Base-by-base conservation (phyloP, 176 grass and related monocot genomes). In the Aechmea fasciata region DNA sequence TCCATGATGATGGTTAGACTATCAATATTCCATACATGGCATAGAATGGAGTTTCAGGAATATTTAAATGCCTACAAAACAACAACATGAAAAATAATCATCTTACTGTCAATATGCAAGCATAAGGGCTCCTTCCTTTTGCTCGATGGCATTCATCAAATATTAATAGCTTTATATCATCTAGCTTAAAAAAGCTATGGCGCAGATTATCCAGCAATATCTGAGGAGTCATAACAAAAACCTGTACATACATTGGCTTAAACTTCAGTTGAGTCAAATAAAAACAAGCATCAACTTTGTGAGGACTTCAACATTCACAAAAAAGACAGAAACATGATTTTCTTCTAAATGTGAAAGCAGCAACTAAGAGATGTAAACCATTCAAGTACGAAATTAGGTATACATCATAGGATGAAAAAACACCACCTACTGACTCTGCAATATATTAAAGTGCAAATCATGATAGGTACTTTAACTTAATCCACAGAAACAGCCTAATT, bases 161-260 rank as follows among this genome's bases (percentile, higher is more conserved):
- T 71, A 96, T 90, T 66, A 96, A 77, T 25, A 96, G 66, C 23
- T 73, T 73, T 50, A 96, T 96, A 66, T 80, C 76, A 53, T 63
- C 48, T 9, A 90, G 77, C 1, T 81, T 71, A 78, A 96, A 84
- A 75, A 79, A 83, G 81, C 81, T 75, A 78, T 77, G 84, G 6
- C 67, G 74, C 59, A 96, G 81, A 75, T 87, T 90, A 71, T 96
- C 78, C 10, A 90, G 84, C 1, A 96, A 85, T 47, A 96, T 96
- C 80, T 85, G 87, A 61, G 91, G 89, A 14, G 87, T 96, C 91
- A 96, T 96, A 48, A 96, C 79, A 73, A 96, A 83, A 26, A 90
- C 91, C 80, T 82, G 73, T 22, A 61, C 11, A 71, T 65, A 75
- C 33, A 41, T 41, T 41, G 33, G 33, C 33, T 41, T 41, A 41